These are phyloP conservation scores for Yarrowia deformans DNA, from an alignment of 805 yeast species.

Conservation along the genomic window DNA sequence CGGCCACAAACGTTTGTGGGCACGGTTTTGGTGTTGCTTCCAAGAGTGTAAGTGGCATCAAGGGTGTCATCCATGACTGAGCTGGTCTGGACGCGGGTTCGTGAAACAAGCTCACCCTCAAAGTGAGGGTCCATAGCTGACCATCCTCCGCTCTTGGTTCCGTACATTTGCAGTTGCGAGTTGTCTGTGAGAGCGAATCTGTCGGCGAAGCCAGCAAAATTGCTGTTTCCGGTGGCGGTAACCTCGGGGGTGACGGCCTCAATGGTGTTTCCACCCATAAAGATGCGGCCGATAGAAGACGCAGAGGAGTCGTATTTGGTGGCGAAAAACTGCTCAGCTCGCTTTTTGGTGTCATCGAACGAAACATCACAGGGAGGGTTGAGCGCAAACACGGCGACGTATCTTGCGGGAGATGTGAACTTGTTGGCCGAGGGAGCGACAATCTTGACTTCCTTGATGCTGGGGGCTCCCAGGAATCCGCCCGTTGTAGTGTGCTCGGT, in stretches of 20 bases:
- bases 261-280: slow-evolving; percentile 24
- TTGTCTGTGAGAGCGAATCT: slow-evolving; percentile 18
- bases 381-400: slow-evolving; percentile 28
- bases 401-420: slow-evolving; percentile 33
- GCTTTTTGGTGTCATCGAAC: slow-evolving; percentile 10
- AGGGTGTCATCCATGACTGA: slow-evolving; percentile 16
- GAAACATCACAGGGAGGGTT: slow-evolving; percentile 11
- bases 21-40: not conserved
- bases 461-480: slow-evolving; percentile 27
- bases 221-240: not conserved
- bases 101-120: slow-evolving; percentile 25
- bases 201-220: slow-evolving; percentile 25
- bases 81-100: slow-evolving; percentile 4
- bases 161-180: slow-evolving; percentile 33
- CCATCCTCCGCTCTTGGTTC: slow-evolving; percentile 35
- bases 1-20: slow-evolving; percentile 17
- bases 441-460: slow-evolving; percentile 25
- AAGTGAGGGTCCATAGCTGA: slow-evolving; percentile 27
- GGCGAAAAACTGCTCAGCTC: slow-evolving; percentile 22
- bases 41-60: slow-evolving; percentile 21
- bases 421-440: slow-evolving; percentile 14
- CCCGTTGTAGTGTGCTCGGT: slow-evolving; percentile 4
- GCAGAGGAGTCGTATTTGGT: slow-evolving; percentile 22
- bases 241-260: slow-evolving; percentile 13
- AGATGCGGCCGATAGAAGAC: slow-evolving; percentile 24